Conservation (phyloP, 1,284 basidiomycete species). For the Dichomitus squalens region DNA sequence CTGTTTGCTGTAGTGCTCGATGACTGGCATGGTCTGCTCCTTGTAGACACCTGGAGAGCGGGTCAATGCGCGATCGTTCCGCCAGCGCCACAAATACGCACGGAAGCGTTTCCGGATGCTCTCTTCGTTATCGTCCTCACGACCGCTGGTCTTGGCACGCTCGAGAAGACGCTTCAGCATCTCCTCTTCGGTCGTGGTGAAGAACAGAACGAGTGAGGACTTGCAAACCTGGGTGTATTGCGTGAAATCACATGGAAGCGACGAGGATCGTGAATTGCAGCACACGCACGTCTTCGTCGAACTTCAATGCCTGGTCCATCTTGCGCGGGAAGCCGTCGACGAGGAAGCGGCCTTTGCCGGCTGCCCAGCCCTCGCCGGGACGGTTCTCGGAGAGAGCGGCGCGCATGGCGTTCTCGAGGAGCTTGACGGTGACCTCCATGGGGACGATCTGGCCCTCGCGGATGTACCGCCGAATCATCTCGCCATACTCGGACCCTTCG, state of each 20-base stretch:
- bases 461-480: constrained; percentile 89
- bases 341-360: constrained; percentile 85
- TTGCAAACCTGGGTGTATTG: constrained; percentile 64
- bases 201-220: constrained; percentile 85
- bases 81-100: constrained; percentile 40
- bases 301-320: constrained; percentile 97
- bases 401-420: constrained; percentile 92
- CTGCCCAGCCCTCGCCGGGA: constrained; percentile 63
- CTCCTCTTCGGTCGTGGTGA: constrained; percentile 87
- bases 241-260: constrained; percentile 5
- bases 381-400: constrained; percentile 54
- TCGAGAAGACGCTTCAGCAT: constrained; percentile 88
- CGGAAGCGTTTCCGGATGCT: constrained; percentile 97
- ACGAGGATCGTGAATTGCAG: neutral
- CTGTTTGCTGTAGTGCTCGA: constrained; percentile 77
- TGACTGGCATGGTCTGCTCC: constrained; percentile 95
- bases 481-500: constrained; percentile 83
- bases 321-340: constrained; percentile 98
- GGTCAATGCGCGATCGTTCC: neutral
- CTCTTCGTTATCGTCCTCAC: constrained; percentile 95
- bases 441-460: constrained; percentile 95
- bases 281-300: constrained; percentile 80
- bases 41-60: constrained; percentile 76
- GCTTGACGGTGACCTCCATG: constrained; percentile 95
- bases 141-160: constrained; percentile 91